Percentiles rank a stretch among this genome's conserved stretches.
Evolutionary conservation across 1,139 yeast genomes (phyloP).

Genomic region (Pneumocystis carinii): DNA sequence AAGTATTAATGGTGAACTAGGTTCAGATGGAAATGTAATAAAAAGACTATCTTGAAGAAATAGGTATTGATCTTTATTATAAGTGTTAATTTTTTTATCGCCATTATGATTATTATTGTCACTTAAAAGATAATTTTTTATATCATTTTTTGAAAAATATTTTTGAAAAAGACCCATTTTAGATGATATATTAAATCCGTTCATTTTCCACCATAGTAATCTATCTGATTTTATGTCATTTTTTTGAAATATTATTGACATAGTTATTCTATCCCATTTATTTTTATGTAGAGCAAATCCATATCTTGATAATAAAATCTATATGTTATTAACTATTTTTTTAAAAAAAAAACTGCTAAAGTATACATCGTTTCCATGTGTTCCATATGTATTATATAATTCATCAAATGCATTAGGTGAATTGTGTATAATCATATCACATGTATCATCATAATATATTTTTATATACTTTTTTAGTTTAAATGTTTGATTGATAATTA

Average conservation of each 20-base stretch:
- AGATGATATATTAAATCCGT: not conserved
- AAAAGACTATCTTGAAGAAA: not conserved
- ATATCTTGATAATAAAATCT: slow-evolving; percentile 47
- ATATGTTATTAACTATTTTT: not conserved
- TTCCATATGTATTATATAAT: slow-evolving; percentile 66
- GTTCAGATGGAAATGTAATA: not conserved
- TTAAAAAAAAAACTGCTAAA: too few relatives aligned
- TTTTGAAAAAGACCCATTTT: not conserved
- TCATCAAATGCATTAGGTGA: slow-evolving; percentile 43
- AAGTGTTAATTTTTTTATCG: not conserved
- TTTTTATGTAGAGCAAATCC: slow-evolving; percentile 54
- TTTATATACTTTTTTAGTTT: slow-evolving; percentile 23
- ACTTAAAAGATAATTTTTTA: not conserved
- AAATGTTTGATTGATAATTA: slow-evolving; percentile 14
- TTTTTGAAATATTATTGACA: not conserved
- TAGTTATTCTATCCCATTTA: slow-evolving; percentile 36
- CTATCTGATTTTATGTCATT: not conserved
- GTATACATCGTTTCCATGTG: slow-evolving; percentile 40
- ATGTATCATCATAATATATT: slow-evolving; percentile 15
- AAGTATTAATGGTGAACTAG: not conserved
- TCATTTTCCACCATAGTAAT: not conserved
- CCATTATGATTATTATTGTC: not conserved
- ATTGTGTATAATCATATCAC: slow-evolving; percentile 40
- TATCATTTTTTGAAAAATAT: not conserved
- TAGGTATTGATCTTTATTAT: not conserved